phyloP scores from a whole-genome alignment of 257 asterid genomes.

The Linderniella brevidens region DNA sequence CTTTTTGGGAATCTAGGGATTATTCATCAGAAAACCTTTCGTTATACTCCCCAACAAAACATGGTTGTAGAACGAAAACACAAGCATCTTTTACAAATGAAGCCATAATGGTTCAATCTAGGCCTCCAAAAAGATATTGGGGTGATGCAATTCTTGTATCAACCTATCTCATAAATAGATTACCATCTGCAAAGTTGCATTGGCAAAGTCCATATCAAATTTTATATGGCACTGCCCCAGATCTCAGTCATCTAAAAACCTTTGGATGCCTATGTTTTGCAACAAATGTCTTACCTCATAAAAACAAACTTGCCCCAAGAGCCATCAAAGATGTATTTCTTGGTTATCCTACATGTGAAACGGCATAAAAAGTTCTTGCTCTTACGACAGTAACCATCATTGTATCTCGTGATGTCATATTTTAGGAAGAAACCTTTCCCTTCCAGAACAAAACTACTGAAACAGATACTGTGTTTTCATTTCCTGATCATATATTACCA shows the following conservation, averaged over 20 bases:
- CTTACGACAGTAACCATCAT: neutral
- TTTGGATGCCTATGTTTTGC: too few species aligned
- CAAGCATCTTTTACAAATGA: neutral
- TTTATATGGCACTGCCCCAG: neutral
- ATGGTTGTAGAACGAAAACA: neutral
- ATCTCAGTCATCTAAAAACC: neutral
- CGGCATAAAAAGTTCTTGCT: neutral
- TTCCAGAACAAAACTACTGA: neutral
- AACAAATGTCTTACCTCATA: too few species aligned
- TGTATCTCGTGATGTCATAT: neutral
- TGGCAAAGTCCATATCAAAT: neutral
- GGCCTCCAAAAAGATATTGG: neutral
- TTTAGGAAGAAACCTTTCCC: neutral
- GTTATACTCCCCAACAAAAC: neutral
- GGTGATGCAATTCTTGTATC: neutral
- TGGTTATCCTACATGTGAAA: neutral
- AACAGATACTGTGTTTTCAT: neutral
- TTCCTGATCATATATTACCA: neutral
- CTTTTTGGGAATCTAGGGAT: neutral
- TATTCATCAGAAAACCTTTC: neutral
- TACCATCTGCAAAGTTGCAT: neutral
- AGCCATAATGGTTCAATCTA: neutral
- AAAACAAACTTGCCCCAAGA: too few species aligned
- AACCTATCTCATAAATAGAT: neutral
- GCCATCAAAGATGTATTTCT: neutral